Evolutionary conservation across 805 yeast genomes (phyloP).

Genomic region (Starmerella geochares): DNA sequence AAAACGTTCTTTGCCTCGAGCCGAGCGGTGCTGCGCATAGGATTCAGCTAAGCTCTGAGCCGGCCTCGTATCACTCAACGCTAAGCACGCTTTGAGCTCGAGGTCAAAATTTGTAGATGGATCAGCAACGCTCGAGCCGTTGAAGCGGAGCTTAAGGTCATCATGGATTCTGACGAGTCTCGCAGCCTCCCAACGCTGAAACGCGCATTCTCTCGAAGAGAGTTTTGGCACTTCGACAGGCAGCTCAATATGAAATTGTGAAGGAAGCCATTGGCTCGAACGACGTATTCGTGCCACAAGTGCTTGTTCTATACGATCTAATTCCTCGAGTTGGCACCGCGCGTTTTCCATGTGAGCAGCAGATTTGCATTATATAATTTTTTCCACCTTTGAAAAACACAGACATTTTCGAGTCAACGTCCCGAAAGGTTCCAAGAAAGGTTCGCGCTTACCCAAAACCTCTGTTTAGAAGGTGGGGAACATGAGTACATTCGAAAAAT

Average conservation of each 20-base stretch:
- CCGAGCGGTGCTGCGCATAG: neutral
- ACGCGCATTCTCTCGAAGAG: conserved; percentile 17
- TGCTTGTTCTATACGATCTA: conserved; percentile 62
- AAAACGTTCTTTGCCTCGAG: conserved; percentile 28
- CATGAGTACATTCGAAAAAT: conserved; percentile 38
- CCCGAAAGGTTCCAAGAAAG: too few relatives aligned
- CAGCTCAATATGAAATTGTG: neutral
- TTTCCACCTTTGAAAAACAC: neutral
- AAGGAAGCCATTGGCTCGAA: conserved; percentile 18
- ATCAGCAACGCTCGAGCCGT: neutral
- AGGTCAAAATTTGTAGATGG: neutral
- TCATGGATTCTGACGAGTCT: conserved; percentile 5
- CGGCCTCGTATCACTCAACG: conserved; percentile 10
- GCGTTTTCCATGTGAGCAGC: conserved; percentile 21
- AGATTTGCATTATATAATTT: neutral
- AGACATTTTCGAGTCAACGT: neutral
- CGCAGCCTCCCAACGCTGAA: conserved; percentile 17
- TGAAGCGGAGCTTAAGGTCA: neutral
- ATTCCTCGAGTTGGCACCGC: conserved; percentile 36
- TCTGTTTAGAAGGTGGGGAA: too few relatives aligned
- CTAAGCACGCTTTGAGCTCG: conserved; percentile 8
- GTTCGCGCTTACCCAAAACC: too few relatives aligned
- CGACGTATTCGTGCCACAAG: conserved; percentile 46
- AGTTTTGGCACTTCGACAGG: neutral
- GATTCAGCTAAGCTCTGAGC: neutral